Evolutionary conservation across 768 basidiomycete species (phyloP).

Genomic region (Botryobasidium botryosum): DNA sequence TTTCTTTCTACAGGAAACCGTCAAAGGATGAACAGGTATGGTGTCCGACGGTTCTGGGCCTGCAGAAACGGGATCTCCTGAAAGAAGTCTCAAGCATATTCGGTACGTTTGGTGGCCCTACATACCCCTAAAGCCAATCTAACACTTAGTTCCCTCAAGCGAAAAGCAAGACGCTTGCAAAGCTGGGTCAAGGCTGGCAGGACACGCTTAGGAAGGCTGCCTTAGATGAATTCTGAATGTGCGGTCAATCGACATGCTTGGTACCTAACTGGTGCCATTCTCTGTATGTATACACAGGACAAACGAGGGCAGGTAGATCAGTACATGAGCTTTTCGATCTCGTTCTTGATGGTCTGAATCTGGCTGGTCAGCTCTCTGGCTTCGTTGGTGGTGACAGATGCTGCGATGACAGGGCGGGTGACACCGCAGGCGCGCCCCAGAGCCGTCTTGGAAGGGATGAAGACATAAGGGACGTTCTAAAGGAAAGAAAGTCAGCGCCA

Average conservation of each 20-base stretch:
- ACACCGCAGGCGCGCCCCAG: constrained; percentile 94
- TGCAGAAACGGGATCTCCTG: constrained; percentile 66
- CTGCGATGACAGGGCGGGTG: constrained; percentile 84
- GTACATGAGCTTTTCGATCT: constrained; percentile 52
- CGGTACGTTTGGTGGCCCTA: constrained; percentile 31
- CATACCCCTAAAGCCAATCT: background rate
- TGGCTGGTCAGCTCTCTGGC: constrained; percentile 79
- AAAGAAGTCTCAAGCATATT: constrained; percentile 66
- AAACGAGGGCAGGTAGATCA: too few relatives aligned
- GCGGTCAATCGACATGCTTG: too few relatives aligned
- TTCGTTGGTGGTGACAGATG: constrained; percentile 93
- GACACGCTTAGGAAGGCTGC: constrained; percentile 32
- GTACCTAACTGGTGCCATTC: too few relatives aligned
- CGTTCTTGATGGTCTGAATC: constrained; percentile 70
- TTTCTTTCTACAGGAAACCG: constrained; percentile 47
- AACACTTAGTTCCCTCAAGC: constrained; percentile 25
- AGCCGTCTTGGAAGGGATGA: constrained; percentile 88
- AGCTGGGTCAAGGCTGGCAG: constrained; percentile 69
- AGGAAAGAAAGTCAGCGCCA: background rate
- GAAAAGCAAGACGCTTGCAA: constrained; percentile 54
- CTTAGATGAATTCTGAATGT: constrained; percentile 4
- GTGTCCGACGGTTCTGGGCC: constrained; percentile 49
- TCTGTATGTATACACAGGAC: too few relatives aligned
- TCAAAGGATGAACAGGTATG: constrained; percentile 43
- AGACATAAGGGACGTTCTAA: constrained; percentile 94